These are phyloP conservation scores for Dendrobium nobile DNA, from an alignment of 106 monocot species.

Conservation along the genomic window DNA sequence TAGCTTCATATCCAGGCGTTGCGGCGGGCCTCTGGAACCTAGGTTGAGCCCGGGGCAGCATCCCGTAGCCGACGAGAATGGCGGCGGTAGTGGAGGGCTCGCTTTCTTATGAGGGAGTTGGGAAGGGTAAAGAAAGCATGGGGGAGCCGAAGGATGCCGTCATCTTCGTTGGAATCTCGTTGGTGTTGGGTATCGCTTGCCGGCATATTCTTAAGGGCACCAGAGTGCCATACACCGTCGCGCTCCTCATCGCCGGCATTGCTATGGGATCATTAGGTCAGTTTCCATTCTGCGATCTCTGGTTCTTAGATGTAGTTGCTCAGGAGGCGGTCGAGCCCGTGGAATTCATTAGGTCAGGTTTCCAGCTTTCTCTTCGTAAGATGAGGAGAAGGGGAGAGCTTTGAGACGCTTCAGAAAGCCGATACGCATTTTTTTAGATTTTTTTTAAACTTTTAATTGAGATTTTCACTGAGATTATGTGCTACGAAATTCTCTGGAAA, in stretches of 20 bases:
- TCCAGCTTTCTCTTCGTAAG: background rate
- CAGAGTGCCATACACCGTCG: constrained; percentile 90
- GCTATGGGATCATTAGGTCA: constrained; percentile 73
- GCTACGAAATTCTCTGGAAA: background rate
- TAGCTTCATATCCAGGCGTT: background rate
- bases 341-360: background rate
- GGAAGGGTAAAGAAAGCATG: background rate
- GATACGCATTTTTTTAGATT: background rate
- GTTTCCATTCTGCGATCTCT: background rate
- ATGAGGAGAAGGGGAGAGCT: background rate
- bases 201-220: constrained; percentile 79
- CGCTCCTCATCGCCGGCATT: constrained; percentile 74
- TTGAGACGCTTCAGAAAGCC: background rate
- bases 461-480: background rate
- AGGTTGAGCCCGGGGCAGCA: background rate
- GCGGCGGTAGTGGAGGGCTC: background rate
- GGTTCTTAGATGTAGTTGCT: background rate
- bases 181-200: constrained; percentile 79
- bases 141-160: constrained; percentile 68
- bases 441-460: background rate
- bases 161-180: constrained; percentile 74
- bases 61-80: background rate
- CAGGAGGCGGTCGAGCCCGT: background rate
- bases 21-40: background rate
- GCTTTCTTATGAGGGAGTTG: background rate